A percentile compares a stretch with the other conserved stretches of the same genome.
These are phyloP conservation scores for Trichomonas gallinae DNA, from an alignment of 208 protist genomes.

Conservation along the genomic window DNA sequence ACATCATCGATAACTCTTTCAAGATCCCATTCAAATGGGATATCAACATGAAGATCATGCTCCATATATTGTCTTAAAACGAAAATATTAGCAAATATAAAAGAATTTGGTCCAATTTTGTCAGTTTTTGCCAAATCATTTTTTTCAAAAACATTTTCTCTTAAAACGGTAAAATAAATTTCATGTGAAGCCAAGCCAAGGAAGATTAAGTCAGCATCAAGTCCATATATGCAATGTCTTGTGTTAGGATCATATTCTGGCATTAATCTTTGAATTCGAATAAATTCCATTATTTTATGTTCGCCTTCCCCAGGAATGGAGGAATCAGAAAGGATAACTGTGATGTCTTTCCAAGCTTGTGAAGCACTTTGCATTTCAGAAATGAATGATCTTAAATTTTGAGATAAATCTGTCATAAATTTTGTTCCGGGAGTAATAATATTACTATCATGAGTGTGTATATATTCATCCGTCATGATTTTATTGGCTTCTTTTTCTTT, in stretches of 20 bases:
- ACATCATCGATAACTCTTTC: constrained; percentile 41
- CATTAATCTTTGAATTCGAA: constrained; percentile 66
- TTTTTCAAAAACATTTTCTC: constrained; percentile 64
- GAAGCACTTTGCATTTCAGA: not conserved
- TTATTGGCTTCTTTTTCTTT: not conserved
- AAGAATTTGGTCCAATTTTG: not conserved
- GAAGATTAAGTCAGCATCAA: constrained; percentile 86
- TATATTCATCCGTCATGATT: not conserved
- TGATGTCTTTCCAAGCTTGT: constrained; percentile 63
- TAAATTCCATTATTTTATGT: constrained; percentile 98
- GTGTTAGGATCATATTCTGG: constrained; percentile 74
- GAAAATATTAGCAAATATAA: not conserved
- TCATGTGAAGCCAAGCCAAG: constrained; percentile 78
- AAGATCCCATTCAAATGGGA: constrained; percentile 32
- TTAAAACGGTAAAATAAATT: constrained; percentile 81
- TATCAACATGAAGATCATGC: not conserved
- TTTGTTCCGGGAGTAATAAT: constrained; percentile 40
- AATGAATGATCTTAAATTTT: not conserved
- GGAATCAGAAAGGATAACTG: constrained; percentile 52
- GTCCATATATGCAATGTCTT: constrained; percentile 87
- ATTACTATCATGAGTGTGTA: constrained; percentile 29
- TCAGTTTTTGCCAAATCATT: constrained; percentile 28
- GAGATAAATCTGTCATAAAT: constrained; percentile 35
- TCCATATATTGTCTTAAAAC: constrained; percentile 23
- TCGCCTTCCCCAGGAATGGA: constrained; percentile 86